Base-by-base conservation (phyloP, 2,329 filamentous ascomycete species). In the Aureobasidium sp. region DNA sequence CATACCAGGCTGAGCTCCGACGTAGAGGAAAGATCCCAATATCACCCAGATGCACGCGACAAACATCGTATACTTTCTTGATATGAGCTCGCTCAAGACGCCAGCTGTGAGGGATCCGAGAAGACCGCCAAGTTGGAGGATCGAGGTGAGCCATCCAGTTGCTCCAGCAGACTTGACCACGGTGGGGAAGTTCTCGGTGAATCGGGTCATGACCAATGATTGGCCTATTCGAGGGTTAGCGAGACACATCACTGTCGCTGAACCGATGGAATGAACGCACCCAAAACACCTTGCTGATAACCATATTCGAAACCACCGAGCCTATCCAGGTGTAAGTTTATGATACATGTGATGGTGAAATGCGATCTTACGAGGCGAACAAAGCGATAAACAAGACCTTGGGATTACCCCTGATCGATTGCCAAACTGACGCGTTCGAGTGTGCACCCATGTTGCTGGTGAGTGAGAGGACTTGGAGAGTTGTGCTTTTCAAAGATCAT, bases 31-130 rank as follows among this genome's bases (percentile, higher is more conserved):
- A 54, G 62, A 67, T 29, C 68, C 75, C 70, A 60, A 73, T 67
- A 59, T 73, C 67, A 59, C 75, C 82, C 82, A 83, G 25, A 84
- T 50, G 75, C 81, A 84, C 2, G 81, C 84, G 13, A 74, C 77
- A 67, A 85, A 84, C 80, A 86, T 86, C 66, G 84, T 85, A 68
- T 84, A 82, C 69, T 86, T 86, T 48, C 84, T 75, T 0, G 80
- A 83, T 64, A 85, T 82, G 25, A 86, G 74, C 65, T 86, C 84
- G 51, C 82, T 79, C 4, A 85, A 76, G 10, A 85, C 78, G 66
- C 84, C 84, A 2, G 83, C 78, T 0, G 79, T 75, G 2, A 86
- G 72, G 2, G 83, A 83, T 2, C 84, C 84, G 6, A 85, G 20
- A 42, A 66, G 67, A 36, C 64, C 66, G 45, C 83, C 83, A 0